phyloP scores from a whole-genome alignment of 208 protist species.

The Trichomonas vaginalis region DNA sequence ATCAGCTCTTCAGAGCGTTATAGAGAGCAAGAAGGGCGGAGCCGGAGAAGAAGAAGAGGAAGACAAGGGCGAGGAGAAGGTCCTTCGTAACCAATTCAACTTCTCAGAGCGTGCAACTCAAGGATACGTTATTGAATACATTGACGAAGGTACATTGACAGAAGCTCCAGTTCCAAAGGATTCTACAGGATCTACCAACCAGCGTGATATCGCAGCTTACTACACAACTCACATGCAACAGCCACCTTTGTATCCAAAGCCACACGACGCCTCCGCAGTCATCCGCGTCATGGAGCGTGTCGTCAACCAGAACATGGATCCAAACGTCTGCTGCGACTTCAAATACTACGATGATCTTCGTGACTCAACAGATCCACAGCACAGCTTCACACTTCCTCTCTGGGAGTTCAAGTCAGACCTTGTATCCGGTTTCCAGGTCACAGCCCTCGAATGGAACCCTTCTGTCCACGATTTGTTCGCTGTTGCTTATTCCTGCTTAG shows the following conservation, averaged over 20 bases:
- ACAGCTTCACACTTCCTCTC: not conserved
- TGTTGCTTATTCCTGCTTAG: not conserved
- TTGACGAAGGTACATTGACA: not conserved
- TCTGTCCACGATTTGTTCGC: not conserved
- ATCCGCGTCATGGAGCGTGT: not conserved
- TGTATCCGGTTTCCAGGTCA: not conserved
- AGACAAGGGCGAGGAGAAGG: not conserved
- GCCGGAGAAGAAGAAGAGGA: not conserved
- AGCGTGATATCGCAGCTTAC: not conserved
- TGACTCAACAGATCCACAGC: not conserved
- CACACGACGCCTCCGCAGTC: not conserved
- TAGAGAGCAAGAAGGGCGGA: not conserved
- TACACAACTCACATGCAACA: not conserved
- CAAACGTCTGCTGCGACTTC: not conserved
- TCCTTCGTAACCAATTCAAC: conserved; percentile 15
- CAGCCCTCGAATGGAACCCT: not conserved
- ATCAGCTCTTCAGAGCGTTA: not conserved
- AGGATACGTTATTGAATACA: not conserved
- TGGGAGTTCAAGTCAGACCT: not conserved
- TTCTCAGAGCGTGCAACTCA: not conserved
- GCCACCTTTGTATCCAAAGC: not conserved
- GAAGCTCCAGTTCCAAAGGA: not conserved
- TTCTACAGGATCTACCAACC: not conserved
- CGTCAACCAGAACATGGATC: conserved; percentile 13
- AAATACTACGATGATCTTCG: not conserved